These are phyloP conservation scores for Boletus vinaceobasis DNA, from an alignment of 768 basidiomycete species.

Conservation along the genomic window DNA sequence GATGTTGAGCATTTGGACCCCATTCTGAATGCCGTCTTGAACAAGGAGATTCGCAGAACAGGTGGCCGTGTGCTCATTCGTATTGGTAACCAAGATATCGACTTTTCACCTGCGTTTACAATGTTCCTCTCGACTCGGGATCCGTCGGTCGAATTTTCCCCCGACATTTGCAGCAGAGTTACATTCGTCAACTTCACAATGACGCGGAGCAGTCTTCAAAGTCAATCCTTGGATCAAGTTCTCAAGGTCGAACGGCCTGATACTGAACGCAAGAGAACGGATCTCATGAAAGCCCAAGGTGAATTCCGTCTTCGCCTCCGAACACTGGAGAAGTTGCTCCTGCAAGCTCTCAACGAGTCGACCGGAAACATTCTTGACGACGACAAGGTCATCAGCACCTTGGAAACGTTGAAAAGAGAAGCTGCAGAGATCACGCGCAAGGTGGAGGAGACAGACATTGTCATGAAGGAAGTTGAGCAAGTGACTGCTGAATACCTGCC, in stretches of 20 bases:
- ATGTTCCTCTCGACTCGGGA: conserved; percentile 99
- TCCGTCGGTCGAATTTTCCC: conserved; percentile 95
- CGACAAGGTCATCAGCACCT: conserved; percentile 95
- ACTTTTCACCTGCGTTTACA: conserved; percentile 99
- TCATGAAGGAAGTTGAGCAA: conserved; percentile 95
- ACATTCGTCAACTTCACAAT: conserved; percentile 97
- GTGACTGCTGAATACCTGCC: conserved; percentile 95
- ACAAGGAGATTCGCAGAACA: conserved; percentile 92
- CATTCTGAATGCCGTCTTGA: conserved; percentile 94
- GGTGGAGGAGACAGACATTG: conserved; percentile 92
- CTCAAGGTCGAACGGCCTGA: conserved; percentile 96
- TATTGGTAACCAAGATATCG: conserved; percentile 95
- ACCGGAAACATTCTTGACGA: conserved; percentile 97
- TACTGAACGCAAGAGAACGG: conserved; percentile 91
- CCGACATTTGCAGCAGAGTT: conserved; percentile 97
- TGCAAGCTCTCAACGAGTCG: conserved; percentile 96
- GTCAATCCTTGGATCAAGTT: conserved; percentile 95
- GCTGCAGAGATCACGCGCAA: conserved; percentile 95
- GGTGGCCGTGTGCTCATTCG: conserved; percentile 97
- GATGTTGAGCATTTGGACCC: conserved; percentile 98
- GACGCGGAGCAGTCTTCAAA: conserved; percentile 97
- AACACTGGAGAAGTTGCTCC: conserved; percentile 86
- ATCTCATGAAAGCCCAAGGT: conserved; percentile 97
- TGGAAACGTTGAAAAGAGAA: conserved; percentile 94
- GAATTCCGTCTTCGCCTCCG: conserved; percentile 93